phyloP scores from a whole-genome alignment of 352 stramenopile genomes.

The Phytophthora palmivora region DNA sequence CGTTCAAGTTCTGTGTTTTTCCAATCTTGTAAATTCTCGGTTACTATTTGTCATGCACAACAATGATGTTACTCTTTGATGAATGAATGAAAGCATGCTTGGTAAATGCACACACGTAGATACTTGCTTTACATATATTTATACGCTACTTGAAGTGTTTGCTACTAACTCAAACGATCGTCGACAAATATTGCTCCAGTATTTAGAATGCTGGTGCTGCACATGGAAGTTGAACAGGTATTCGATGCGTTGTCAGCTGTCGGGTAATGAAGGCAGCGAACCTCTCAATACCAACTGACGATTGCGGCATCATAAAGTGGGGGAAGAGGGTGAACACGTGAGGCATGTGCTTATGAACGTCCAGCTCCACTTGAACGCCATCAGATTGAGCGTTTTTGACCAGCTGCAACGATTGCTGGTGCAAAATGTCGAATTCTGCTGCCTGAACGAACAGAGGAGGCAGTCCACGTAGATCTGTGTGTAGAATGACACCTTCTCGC shows the following conservation, averaged over 20 bases:
- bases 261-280: conserved; percentile 53
- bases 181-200: too few relatives aligned
- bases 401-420: conserved; percentile 46
- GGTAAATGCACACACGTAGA: too few relatives aligned
- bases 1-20: too few relatives aligned
- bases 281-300: conserved; percentile 46
- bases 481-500: conserved; percentile 46
- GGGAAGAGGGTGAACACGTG: conserved; percentile 72
- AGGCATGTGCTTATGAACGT: conserved; percentile 62
- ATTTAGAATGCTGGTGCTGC: conserved; percentile 34
- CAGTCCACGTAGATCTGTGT: conserved; percentile 48
- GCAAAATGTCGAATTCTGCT: conserved; percentile 58
- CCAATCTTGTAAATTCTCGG: too few relatives aligned
- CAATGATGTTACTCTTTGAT: too few relatives aligned
- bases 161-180: too few relatives aligned
- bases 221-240: conserved; percentile 32
- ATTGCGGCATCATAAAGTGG: conserved; percentile 53
- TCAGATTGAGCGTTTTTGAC: conserved; percentile 38
- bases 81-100: too few relatives aligned
- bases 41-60: too few relatives aligned
- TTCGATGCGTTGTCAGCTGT: conserved; percentile 30
- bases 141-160: too few relatives aligned
- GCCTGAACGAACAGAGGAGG: conserved; percentile 56
- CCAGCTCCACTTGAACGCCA: conserved; percentile 44
- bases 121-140: too few relatives aligned